Percentiles rank a stretch among this genome's conserved stretches.
Conservation (phyloP, 2,329 filamentous ascomycete genomes). For the Pezicula rhizophila region DNA sequence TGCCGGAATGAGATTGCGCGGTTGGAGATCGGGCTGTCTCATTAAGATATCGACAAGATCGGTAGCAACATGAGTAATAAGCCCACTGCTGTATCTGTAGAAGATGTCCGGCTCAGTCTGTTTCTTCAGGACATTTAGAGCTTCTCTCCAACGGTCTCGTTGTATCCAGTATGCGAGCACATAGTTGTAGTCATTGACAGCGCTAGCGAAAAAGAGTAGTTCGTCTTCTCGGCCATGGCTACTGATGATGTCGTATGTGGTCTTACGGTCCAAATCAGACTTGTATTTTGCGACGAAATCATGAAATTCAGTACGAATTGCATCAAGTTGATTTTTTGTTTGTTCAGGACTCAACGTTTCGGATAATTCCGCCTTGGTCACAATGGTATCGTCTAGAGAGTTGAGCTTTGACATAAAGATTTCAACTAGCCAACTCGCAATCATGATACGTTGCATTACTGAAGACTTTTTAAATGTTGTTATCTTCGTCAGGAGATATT, state of each 20-base stretch:
- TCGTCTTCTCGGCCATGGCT: constrained; percentile 93
- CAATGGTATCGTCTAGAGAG: constrained; percentile 86
- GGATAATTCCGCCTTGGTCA: constrained; percentile 76
- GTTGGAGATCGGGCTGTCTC: constrained; percentile 79
- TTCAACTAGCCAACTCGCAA: constrained; percentile 91
- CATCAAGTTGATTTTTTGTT: constrained; percentile 63
- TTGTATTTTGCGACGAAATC: constrained; percentile 85
- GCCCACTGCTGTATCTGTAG: constrained; percentile 93
- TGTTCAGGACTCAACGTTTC: constrained; percentile 67
- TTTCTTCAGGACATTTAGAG: constrained; percentile 81
- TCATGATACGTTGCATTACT: constrained; percentile 90
- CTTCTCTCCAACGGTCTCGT: constrained; percentile 84
- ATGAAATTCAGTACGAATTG: constrained; percentile 73
- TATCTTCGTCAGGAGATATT: constrained; percentile 83
- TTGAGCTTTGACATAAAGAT: constrained; percentile 98
- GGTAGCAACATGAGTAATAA: constrained; percentile 81
- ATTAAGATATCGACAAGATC: constrained; percentile 94
- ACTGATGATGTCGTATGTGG: constrained; percentile 91
- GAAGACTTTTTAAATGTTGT: constrained; percentile 73
- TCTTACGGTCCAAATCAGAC: constrained; percentile 80
- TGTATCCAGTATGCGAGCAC: constrained; percentile 97
- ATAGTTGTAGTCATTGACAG: constrained; percentile 87
- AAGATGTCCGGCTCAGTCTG: constrained; percentile 91
- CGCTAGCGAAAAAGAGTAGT: constrained; percentile 82
- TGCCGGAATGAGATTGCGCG: constrained; percentile 85